Evolutionary conservation across 1,139 yeast species (phyloP), one percentile per base, ranked within the genome.

Genomic region (Nakaseomyces delphensis): DNA sequence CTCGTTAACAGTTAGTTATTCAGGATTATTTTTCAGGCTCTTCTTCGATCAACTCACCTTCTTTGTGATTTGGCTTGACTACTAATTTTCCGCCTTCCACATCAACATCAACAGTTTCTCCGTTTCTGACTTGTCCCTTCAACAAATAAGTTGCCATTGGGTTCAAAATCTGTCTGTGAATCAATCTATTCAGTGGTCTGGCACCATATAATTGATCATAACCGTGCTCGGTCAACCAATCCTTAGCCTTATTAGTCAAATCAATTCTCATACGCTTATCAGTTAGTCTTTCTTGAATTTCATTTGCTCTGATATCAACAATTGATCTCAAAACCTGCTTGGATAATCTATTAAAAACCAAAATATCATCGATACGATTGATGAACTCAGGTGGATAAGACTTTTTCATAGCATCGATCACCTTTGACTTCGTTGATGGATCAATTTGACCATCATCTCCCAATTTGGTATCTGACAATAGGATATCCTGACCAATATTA

Each of bases 181-280:
- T 77, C 31, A 87, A 74, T 54, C 98, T 76, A 69, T 91, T 91
- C 60, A 91, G 73, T 6, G 98, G 98, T 60, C 98, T 76, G 0
- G 98, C 98, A 52, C 98, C 98, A 57, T 89, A 91, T 36, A 79
- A 63, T 25, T 86, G 86, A 58, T 89, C 96, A 60, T 89, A 91
- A 3, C 98, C 98, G 51, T 82, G 68, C 29, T 81, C 79, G 4
- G 89, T 80, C 36, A 91, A 69, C 80, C 91, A 79, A 11, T 70
- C 72, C 63, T 83, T 85, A 3, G 93, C 93, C 10, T 71, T 76
- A 11, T 70, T 72, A 0, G 73, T 57, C 20, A 91, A 70, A 0
- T 70, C 64, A 43, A 91, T 64, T 3, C 64, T 66, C 56, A 91
- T 91, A 55, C 96, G 73, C 63, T 89, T 81, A 42, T 84, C 91